A percentile compares a stretch with the other conserved stretches of the same genome.
Evolutionary conservation across 495 filamentous ascomycete genomes (phyloP).

Genomic region (Geoglossum glabrum): DNA sequence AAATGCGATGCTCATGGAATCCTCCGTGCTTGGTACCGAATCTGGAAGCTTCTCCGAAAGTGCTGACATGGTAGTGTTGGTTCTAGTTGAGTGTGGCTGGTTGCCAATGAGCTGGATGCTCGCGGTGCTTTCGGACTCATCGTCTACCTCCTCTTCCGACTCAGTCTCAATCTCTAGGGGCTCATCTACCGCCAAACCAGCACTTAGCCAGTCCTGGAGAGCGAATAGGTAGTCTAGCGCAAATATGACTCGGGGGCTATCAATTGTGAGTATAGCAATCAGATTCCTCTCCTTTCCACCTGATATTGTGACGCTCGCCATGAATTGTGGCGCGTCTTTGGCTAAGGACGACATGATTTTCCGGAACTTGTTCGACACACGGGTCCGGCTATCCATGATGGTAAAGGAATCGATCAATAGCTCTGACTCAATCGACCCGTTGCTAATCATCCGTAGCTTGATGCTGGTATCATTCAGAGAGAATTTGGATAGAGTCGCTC

Average conservation of each 20-base stretch:
- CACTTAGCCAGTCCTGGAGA: slow-evolving; percentile 58
- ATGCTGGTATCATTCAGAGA: slow-evolving; percentile 79
- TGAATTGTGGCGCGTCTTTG: slow-evolving; percentile 80
- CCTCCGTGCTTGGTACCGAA: slow-evolving; percentile 11
- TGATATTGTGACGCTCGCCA: slow-evolving; percentile 89
- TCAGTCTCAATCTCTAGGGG: slow-evolving; percentile 34
- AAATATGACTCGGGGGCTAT: slow-evolving; percentile 87
- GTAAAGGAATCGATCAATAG: slow-evolving; percentile 87
- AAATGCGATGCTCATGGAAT: slow-evolving; percentile 60
- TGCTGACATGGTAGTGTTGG: neutral
- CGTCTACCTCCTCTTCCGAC: slow-evolving; percentile 36
- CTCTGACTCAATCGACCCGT: slow-evolving; percentile 83
- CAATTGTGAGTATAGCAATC: slow-evolving; percentile 83
- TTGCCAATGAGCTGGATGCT: slow-evolving; percentile 9
- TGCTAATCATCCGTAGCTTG: slow-evolving; percentile 86
- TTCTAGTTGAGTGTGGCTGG: slow-evolving; percentile 13
- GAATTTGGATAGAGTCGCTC: slow-evolving; percentile 76
- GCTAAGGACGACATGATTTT: slow-evolving; percentile 97
- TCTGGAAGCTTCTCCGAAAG: slow-evolving; percentile 5
- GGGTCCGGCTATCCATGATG: slow-evolving; percentile 69
- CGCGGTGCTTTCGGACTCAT: slow-evolving; percentile 32
- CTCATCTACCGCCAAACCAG: slow-evolving; percentile 42
- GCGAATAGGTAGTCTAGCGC: slow-evolving; percentile 89
- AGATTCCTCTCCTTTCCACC: slow-evolving; percentile 65
- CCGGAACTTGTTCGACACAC: slow-evolving; percentile 82